These are phyloP conservation scores for Alliaria petiolata DNA, from an alignment of 345 rosid genomes.

Conservation along the genomic window DNA sequence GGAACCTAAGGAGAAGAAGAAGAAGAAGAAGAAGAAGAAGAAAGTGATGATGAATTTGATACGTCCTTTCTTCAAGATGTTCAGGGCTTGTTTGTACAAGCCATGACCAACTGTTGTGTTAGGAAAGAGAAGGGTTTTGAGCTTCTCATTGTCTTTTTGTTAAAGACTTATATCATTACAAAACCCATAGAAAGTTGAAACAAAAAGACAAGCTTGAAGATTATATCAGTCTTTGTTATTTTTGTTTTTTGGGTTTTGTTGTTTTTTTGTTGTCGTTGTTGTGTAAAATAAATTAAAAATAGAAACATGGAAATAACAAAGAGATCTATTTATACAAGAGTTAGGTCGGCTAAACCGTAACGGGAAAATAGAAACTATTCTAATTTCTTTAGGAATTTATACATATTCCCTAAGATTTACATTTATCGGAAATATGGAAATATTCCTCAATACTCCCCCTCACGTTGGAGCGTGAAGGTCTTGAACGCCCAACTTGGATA, in stretches of 20 bases:
- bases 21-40: not conserved
- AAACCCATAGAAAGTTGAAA: not conserved
- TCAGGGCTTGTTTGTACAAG: not conserved
- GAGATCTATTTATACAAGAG: too few species aligned
- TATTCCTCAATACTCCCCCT: too few species aligned
- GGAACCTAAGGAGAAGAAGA: not conserved
- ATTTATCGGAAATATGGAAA: too few species aligned
- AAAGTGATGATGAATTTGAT: constrained; percentile 1
- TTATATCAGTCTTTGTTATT: not conserved
- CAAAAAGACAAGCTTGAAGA: not conserved
- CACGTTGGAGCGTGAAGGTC: too few species aligned
- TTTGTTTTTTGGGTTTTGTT: not conserved
- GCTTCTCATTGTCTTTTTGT: not conserved
- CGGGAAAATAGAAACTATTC: too few species aligned
- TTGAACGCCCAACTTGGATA: too few species aligned
- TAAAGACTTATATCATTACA: not conserved
- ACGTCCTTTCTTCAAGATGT: not conserved
- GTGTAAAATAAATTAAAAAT: too few species aligned
- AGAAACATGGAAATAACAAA: too few species aligned
- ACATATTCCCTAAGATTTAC: too few species aligned
- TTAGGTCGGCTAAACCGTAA: too few species aligned
- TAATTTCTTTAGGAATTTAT: too few species aligned
- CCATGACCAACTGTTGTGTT: not conserved
- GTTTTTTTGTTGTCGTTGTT: not conserved
- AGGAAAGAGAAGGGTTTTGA: not conserved